Evolutionary conservation across 1,139 yeast genomes (phyloP).

Genomic region (Taphrina confusa): DNA sequence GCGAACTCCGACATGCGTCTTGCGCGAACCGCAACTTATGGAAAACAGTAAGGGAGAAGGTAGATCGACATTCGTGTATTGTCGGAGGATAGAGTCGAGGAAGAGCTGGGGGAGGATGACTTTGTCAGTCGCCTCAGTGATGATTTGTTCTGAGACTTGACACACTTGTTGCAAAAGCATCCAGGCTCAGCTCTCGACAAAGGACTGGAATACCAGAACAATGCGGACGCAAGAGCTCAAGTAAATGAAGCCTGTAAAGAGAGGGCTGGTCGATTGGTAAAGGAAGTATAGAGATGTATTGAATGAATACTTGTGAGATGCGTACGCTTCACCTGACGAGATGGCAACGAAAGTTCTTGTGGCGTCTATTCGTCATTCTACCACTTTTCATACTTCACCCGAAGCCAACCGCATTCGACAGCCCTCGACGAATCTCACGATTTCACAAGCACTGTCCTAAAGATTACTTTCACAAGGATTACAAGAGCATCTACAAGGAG

Average conservation of each 20-base stretch:
- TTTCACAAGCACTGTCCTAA: no score
- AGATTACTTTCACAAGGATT: no score
- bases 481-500: no score
- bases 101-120: constrained; percentile 27
- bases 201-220: no score
- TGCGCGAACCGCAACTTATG: constrained; percentile 42
- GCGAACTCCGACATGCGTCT: constrained; percentile 50
- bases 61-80: constrained; percentile 37
- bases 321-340: no score
- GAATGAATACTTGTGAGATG: no score
- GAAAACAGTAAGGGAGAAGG: constrained; percentile 49
- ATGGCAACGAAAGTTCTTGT: constrained; percentile 8
- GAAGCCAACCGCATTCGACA: not conserved
- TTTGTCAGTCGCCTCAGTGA: constrained; percentile 31
- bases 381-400: not conserved
- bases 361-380: constrained; percentile 9
- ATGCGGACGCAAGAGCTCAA: no score
- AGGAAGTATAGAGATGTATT: no score
- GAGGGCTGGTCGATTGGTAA: no score
- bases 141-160: not conserved
- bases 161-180: constrained; percentile 8
- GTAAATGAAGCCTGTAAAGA: no score
- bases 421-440: not conserved
- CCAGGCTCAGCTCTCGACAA: no score
- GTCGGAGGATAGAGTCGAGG: constrained; percentile 22